phyloP scores from a whole-genome alignment of 2,329 filamentous ascomycete genomes.

The Magnaporthiopsis rhizophila region DNA sequence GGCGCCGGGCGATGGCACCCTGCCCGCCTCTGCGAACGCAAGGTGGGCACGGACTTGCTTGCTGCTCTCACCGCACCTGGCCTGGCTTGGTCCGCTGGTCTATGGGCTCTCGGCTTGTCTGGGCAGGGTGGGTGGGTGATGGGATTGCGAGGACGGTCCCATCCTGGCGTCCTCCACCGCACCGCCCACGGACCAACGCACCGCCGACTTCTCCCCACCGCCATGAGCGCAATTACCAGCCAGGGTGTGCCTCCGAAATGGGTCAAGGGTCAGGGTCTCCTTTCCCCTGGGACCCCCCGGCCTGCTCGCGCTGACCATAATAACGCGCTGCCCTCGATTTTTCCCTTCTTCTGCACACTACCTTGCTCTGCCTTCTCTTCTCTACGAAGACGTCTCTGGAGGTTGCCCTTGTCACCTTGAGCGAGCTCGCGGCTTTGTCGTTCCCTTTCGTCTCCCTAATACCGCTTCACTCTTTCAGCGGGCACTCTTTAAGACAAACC shows the following conservation, averaged over 20 bases:
- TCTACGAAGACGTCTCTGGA: slow-evolving; percentile 36
- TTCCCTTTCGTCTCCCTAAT: slow-evolving; percentile 37
- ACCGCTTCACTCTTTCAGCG: slow-evolving; percentile 88
- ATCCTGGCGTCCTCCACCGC: not conserved
- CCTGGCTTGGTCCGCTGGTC: not conserved
- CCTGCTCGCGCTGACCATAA: slow-evolving; percentile 22
- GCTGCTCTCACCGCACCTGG: not conserved
- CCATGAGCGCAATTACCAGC: not conserved
- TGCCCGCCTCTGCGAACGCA: not conserved
- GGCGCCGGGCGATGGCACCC: not conserved
- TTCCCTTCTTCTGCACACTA: slow-evolving; percentile 17
- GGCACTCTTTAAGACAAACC: slow-evolving; percentile 55
- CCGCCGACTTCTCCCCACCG: too few relatives aligned
- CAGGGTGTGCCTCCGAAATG: not conserved
- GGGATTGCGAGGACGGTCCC: too few relatives aligned
- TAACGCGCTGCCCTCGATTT: slow-evolving; percentile 30
- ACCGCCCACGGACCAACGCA: too few relatives aligned
- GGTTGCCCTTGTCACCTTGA: slow-evolving; percentile 45
- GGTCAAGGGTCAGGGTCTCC: not conserved
- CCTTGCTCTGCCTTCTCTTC: slow-evolving; percentile 26
- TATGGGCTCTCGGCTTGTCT: not conserved
- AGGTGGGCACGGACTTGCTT: not conserved
- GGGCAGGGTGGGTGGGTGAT: too few relatives aligned
- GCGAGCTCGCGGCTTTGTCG: slow-evolving; percentile 40
- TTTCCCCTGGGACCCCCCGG: slow-evolving; percentile 1